These are phyloP conservation scores for Lachancea meyersii DNA, from an alignment of 805 yeast species.

Conservation along the genomic window DNA sequence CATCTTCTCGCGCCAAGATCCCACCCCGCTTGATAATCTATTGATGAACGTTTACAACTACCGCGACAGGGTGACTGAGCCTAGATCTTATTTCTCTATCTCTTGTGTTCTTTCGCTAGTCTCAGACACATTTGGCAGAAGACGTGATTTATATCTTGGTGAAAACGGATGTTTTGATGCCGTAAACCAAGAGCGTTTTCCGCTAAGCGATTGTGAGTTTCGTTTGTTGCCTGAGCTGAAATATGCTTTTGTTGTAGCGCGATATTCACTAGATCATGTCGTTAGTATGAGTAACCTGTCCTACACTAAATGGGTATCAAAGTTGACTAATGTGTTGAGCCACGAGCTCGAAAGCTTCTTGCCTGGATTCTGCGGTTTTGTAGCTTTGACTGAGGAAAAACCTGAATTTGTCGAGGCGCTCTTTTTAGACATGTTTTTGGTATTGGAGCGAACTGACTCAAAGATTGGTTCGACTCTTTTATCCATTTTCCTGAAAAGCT, in stretches of 20 bases:
- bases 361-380: not conserved
- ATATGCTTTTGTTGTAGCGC: not conserved
- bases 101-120: not conserved
- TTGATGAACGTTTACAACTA: not conserved
- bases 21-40: not conserved
- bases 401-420: conserved; percentile 1
- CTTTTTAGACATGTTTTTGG: conserved; percentile 3
- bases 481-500: not conserved
- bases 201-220: not conserved
- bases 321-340: not conserved
- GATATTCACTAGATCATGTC: not conserved
- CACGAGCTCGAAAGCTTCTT: not conserved
- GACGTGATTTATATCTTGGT: not conserved
- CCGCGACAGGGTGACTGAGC: not conserved
- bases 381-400: not conserved
- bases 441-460: not conserved
- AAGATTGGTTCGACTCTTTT: not conserved
- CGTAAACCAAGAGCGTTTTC: not conserved
- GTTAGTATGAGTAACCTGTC: not conserved
- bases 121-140: not conserved
- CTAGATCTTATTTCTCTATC: not conserved
- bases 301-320: conserved; percentile 2
- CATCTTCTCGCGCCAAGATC: not conserved
- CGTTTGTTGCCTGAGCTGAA: not conserved
- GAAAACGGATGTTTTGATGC: not conserved